These are phyloP conservation scores for Pichia norvegensis DNA, from an alignment of 1,139 yeast species.

Conservation along the genomic window DNA sequence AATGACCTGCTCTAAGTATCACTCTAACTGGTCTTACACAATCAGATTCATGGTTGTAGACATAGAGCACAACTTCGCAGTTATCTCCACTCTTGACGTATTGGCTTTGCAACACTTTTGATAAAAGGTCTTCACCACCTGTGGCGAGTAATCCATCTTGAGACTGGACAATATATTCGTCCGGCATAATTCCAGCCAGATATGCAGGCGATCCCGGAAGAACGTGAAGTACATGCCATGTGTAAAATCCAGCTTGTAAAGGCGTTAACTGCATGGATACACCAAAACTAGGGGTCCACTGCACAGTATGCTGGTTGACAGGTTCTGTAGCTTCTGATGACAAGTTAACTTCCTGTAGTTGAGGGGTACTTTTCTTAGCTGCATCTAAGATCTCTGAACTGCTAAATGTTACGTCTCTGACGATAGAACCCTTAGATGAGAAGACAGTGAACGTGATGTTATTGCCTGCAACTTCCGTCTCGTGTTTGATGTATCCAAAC, in stretches of 20 bases:
- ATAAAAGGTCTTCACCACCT: constrained; percentile 80
- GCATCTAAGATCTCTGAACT: neutral
- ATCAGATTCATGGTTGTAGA: constrained; percentile 83
- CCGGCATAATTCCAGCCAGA: constrained; percentile 71
- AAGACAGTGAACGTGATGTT: constrained; percentile 60
- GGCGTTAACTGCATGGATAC: constrained; percentile 72
- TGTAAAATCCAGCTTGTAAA: constrained; percentile 65
- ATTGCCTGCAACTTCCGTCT: constrained; percentile 27
- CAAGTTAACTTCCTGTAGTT: constrained; percentile 16
- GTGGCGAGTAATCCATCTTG: constrained; percentile 62
- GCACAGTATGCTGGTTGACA: neutral
- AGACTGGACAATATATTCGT: constrained; percentile 87
- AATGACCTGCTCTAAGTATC: constrained; percentile 39
- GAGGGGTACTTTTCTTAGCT: neutral
- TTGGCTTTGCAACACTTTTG: constrained; percentile 58
- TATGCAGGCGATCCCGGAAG: constrained; percentile 81
- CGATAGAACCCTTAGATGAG: constrained; percentile 82
- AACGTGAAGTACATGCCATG: constrained; percentile 78
- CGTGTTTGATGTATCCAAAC: constrained; percentile 31
- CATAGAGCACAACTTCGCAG: constrained; percentile 47
- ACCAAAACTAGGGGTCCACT: constrained; percentile 39
- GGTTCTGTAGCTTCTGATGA: constrained; percentile 19
- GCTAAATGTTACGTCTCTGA: constrained; percentile 45
- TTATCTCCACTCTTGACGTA: constrained; percentile 35
- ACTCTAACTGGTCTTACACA: constrained; percentile 82